These are phyloP conservation scores for Neurospora pannonica DNA, from an alignment of 495 filamentous ascomycete genomes.

Conservation along the genomic window DNA sequence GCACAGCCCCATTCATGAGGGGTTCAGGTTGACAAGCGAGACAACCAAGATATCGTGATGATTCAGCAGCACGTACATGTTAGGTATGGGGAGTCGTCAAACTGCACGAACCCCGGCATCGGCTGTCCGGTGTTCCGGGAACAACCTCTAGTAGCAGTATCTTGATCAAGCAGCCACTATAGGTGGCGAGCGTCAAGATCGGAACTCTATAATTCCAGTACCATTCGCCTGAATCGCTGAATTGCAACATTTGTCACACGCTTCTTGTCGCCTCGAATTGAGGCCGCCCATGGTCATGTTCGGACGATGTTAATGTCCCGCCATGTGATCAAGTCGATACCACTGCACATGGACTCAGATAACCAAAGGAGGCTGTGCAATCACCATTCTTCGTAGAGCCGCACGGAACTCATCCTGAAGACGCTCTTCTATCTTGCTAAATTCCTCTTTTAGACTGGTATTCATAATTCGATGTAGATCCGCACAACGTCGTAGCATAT, in stretches of 20 bases:
- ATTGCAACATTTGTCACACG: not conserved
- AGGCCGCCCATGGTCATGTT: not conserved
- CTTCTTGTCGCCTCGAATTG: not conserved
- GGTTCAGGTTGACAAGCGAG: not conserved
- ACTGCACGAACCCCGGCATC: not conserved
- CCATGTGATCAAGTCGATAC: not conserved
- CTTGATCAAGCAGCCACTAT: not conserved
- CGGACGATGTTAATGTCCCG: no score
- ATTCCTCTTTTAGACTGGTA: no score
- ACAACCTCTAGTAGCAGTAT: not conserved
- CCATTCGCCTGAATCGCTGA: not conserved
- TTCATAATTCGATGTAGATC: no score
- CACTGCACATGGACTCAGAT: not conserved
- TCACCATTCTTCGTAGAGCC: not conserved
- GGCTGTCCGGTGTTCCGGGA: not conserved
- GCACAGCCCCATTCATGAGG: constrained; percentile 3
- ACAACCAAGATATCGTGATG: not conserved
- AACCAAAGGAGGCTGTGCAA: not conserved
- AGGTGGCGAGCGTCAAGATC: not conserved
- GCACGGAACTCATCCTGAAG: not conserved
- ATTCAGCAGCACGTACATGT: not conserved
- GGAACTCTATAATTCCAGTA: not conserved
- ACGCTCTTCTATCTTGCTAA: no score
- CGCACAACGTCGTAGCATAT: not conserved
- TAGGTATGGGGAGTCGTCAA: not conserved